Conservation (phyloP, 768 basidiomycete species). For the Rhizopogon vulgaris region DNA sequence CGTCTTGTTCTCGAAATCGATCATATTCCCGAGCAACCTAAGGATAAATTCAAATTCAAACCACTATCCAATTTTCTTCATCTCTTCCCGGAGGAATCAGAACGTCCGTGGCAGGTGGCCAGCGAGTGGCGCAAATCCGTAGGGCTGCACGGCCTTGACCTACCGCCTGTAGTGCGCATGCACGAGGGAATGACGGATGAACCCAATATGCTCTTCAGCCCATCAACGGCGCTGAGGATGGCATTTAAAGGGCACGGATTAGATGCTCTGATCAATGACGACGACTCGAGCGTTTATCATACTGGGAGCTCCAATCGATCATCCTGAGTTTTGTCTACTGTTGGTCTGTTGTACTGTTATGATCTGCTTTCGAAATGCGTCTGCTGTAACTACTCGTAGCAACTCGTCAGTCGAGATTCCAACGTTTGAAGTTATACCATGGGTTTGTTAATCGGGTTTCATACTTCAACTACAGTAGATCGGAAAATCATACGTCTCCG, state of each 20-base stretch:
- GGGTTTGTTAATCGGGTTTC: background rate
- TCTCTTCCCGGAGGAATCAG: background rate
- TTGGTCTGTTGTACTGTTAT: background rate
- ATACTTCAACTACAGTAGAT: too few relatives aligned
- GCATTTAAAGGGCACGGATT: background rate
- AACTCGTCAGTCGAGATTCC: background rate
- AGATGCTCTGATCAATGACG: background rate
- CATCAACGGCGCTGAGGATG: slow-evolving; percentile 1
- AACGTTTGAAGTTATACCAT: background rate
- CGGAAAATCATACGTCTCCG: too few relatives aligned
- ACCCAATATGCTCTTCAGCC: background rate
- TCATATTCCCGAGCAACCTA: background rate
- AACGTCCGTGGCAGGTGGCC: background rate
- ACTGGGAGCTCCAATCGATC: background rate
- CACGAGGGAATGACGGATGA: background rate
- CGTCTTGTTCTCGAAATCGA: background rate
- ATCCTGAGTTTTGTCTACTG: background rate
- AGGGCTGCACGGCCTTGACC: background rate
- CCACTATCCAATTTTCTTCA: background rate
- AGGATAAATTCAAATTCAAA: background rate
- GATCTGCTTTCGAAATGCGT: background rate
- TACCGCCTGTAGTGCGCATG: background rate
- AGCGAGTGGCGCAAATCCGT: background rate
- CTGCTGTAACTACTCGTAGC: background rate
- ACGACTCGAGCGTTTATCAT: background rate